Evolutionary conservation across 2,329 filamentous ascomycete species (phyloP), one percentile per base, ranked within the genome.

Genomic region (Graphilbum sp.): DNA sequence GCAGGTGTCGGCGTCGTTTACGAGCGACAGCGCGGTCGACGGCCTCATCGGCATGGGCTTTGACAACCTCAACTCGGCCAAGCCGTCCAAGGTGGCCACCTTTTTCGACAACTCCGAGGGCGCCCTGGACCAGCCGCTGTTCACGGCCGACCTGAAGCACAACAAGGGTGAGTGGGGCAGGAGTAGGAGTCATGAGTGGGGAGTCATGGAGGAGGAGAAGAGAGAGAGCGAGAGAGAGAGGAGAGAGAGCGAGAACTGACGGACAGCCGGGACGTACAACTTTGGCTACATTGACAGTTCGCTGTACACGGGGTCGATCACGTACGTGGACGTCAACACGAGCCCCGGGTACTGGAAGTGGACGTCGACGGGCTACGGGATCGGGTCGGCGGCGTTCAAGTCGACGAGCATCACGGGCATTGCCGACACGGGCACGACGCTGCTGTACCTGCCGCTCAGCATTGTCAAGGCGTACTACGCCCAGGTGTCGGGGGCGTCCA

Each of bases 321-420:
- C 54, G 43, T 76, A 70, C 54, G 56, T 62, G 17, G 42, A 56
- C 19, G 62, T 71, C 45, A 59, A 67, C 52, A 61, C 51, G 45
- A 55, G 52, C 42, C 54, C 65, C 15, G 68, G 68, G 21, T 74
- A 65, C 58, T 76, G 71, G 71, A 57, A 63, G 40, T 71, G 73
- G 42, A 64, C 69, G 42, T 61, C 60, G 38, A 64, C 63, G 44
- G 58, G 61, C 32, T 55, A 62, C 41, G 57, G 62, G 33, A 58
- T 69, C 45, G 62, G 52, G 40, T 50, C 50, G 38, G 61, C 61
- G 13, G 61, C 58, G 48, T 68, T 67, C 62, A 51, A 59, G 36
- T 58, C 63, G 2, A 39, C 36, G 15, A 43, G 46, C 33, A 42
- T 46, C 38, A 44, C 39, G 3, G 54, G 50, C 18, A 59, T 61